Evolutionary conservation across 2,329 filamentous ascomycete genomes (phyloP), one percentile per base, ranked within the genome.

Genomic region (Hypoxylon sp.): DNA sequence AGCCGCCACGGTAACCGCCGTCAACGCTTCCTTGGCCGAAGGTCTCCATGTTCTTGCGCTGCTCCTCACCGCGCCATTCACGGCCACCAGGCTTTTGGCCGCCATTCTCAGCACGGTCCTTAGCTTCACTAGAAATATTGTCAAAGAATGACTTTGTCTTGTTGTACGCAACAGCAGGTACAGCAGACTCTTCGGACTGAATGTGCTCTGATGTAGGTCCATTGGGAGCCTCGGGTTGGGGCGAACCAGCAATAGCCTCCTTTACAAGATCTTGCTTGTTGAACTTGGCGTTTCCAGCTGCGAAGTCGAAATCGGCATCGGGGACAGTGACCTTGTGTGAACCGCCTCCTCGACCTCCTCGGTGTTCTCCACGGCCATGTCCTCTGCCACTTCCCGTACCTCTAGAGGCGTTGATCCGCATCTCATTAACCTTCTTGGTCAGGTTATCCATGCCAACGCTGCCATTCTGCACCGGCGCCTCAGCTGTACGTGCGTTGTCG

Each of bases 11-110:
- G 79, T 89, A 92, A 15, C 89, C 88, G 55, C 89, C 91, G 74
- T 99, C 96, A 21, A 99, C 94, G 73, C 94, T 98, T 58, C 94
- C 94, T 79, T 98, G 94, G 7, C 96, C 96, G 74, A 99, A 99
- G 0, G 96, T 99, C 82, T 99, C 96, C 77, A 99, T 92, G 79
- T 98, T 98, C 83, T 93, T 94, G 79, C 91, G 93, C 79, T 97
- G 93, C 79, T 98, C 96, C 79, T 98, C 94, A 42, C 90, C 91
- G 59, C 96, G 90, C 89, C 96, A 97, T 79, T 97, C 93, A 52
- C 92, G 89, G 32, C 93, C 94, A 63, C 92, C 91, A n/a, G 89
- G 85, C 78, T 89, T 89, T 69, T 89, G 87, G 3, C 86, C 87
- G 46, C 84, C 85, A 42, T 90, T 90, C 68, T 95, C 93, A 56